phyloP scores from a whole-genome alignment of 2,329 filamentous ascomycete genomes.

The Colletotrichum destructivum region DNA sequence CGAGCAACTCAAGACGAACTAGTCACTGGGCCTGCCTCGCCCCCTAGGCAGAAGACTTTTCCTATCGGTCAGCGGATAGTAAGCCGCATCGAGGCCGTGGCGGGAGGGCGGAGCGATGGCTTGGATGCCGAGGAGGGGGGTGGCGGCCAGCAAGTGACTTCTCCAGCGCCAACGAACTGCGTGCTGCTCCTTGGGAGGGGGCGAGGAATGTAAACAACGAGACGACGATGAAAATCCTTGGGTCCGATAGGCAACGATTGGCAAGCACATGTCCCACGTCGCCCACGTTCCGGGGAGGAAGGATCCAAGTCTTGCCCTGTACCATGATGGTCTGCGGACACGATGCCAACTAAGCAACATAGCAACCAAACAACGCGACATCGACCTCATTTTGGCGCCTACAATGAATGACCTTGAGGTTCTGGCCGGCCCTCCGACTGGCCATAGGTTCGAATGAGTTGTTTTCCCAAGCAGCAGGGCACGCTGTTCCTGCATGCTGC shows the following conservation, averaged over 20 bases:
- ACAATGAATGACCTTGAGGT: conserved; percentile 1
- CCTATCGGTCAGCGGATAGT: conserved; percentile 19
- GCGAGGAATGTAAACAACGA: conserved; percentile 16
- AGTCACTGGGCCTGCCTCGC: background rate
- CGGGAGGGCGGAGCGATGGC: conserved; percentile 28
- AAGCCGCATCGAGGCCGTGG: conserved; percentile 36
- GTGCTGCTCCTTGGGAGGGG: background rate
- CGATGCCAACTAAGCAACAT: too few species aligned
- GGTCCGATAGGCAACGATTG: conserved; percentile 30
- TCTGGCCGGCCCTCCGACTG: conserved; percentile 16
- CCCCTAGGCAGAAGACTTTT: conserved; percentile 12
- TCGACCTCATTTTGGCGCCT: conserved; percentile 20
- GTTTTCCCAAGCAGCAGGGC: conserved; percentile 29
- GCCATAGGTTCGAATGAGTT: conserved; percentile 28
- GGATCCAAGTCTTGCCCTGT: conserved; percentile 4
- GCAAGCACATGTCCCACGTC: conserved; percentile 33
- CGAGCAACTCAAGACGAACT: conserved; percentile 14
- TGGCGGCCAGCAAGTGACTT: background rate
- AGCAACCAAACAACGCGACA: conserved; percentile 2
- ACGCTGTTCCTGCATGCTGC: conserved; percentile 42
- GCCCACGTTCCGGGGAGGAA: conserved; percentile 18
- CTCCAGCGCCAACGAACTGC: background rate
- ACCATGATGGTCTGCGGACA: background rate
- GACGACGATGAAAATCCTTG: conserved; percentile 18
- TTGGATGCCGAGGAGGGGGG: background rate